These are phyloP conservation scores for Pistacia atlantica DNA, from an alignment of 345 rosid genomes.

Conservation along the genomic window DNA sequence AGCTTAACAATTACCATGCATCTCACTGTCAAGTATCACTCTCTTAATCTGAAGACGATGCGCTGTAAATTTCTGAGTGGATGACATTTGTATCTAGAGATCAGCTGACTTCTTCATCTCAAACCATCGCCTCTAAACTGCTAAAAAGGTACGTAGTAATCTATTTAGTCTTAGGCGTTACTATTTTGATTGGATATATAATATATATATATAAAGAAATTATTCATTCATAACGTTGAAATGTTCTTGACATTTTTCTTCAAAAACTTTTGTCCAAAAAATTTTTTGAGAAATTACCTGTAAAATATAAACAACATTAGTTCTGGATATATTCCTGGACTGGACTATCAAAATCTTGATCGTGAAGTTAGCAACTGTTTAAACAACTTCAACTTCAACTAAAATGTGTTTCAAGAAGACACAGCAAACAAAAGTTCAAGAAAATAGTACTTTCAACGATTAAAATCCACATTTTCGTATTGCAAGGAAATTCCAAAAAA, in stretches of 20 bases:
- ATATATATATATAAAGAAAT: too few species aligned
- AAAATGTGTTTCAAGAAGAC: neutral
- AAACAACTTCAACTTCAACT: neutral
- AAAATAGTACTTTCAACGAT: neutral
- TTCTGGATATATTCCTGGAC: too few species aligned
- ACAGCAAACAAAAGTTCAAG: neutral
- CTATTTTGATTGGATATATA: neutral
- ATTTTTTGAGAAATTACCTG: too few species aligned
- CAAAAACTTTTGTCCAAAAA: too few species aligned
- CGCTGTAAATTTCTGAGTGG: conserved; percentile 9
- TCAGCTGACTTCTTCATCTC: neutral
- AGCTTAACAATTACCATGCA: conserved; percentile 34
- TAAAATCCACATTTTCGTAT: neutral
- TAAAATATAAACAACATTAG: too few species aligned
- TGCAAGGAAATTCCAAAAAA: neutral
- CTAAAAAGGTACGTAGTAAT: neutral
- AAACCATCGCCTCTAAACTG: neutral
- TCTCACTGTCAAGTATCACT: conserved; percentile 18
- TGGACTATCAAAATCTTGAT: neutral
- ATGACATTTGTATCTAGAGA: neutral
- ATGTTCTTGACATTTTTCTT: conserved; percentile 2
- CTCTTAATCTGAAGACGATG: conserved; percentile 11
- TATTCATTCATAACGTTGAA: neutral
- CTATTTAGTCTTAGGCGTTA: neutral
- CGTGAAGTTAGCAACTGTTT: neutral